Base-by-base conservation (phyloP, 257 asterid genomes). In the Nicotiana tabacum region DNA sequence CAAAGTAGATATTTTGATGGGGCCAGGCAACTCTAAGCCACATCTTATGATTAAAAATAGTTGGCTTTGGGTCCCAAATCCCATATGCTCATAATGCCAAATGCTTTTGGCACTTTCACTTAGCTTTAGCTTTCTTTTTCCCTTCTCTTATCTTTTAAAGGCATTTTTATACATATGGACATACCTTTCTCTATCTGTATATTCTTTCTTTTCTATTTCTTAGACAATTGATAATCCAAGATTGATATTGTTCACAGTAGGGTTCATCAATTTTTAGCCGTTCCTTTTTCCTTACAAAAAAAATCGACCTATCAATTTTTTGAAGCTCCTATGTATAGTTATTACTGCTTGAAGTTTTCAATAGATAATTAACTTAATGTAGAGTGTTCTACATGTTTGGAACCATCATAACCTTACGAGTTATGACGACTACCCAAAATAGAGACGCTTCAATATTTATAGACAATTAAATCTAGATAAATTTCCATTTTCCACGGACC, bases 11-110 rank as follows among this genome's bases (percentile, higher is more conserved):
- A 84, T 83, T 91, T 84, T 66, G 24, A 37, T 74, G 30, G 83
- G 72, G 82, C 33, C 43, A 30, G 78, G 77, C 83, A 89, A 85
- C 66, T 87, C 78, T 72, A 82, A 80, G 80, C 92, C 94, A 92
- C 93, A 90, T 84, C 46, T 76, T 76, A 48, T 13, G 80, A 76
- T 24, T 51, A 76, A 27, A 29, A 83, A 85, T 68, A 61, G 79
- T 80, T 85, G 82, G 60, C 6, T 55, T 2, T 69, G 89, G 92
- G 90, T 43, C 89, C 91, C 86, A 55, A 69, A 64, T 85, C 60
- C 86, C 86, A 88, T 62, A 77, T 77, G 81, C 85, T 85, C 82
- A 86, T 77, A 80, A 77, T 89, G 88, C 76, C 79, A 82, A 84
- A 86, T 87, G 82, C 84, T 82, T 86, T 82, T 85, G 91, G 66